These are phyloP conservation scores for Mollisia scopiformis DNA, from an alignment of 2,329 filamentous ascomycete species.

Conservation along the genomic window DNA sequence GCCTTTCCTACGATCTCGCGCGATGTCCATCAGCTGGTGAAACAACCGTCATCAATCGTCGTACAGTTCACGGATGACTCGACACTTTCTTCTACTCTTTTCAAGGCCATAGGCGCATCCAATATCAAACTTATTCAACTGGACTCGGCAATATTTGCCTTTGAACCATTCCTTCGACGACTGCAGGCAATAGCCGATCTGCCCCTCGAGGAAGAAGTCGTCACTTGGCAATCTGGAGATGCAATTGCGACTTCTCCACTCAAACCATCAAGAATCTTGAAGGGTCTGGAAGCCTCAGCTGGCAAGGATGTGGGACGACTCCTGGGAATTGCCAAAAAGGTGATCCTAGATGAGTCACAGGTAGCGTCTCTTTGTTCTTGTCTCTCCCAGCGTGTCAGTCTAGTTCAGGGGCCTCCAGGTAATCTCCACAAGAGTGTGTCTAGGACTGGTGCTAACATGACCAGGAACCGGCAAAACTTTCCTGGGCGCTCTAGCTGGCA, in stretches of 20 bases:
- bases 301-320: slow-evolving; percentile 37
- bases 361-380: slow-evolving; percentile 56
- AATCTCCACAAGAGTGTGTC: not conserved
- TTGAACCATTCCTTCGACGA: slow-evolving; percentile 65
- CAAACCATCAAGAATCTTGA: slow-evolving; percentile 29
- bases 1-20: slow-evolving; percentile 64
- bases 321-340: slow-evolving; percentile 34
- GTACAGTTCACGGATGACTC: slow-evolving; percentile 53
- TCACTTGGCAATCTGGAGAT: slow-evolving; percentile 40
- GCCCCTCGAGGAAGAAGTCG: slow-evolving; percentile 56
- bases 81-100: slow-evolving; percentile 50
- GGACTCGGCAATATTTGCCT: slow-evolving; percentile 69
- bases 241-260: slow-evolving; percentile 17
- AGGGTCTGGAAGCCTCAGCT: slow-evolving; percentile 24
- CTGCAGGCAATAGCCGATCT: slow-evolving; percentile 59
- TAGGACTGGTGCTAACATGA: slow-evolving; percentile 6
- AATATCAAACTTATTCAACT: slow-evolving; percentile 58
- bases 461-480: slow-evolving; percentile 76
- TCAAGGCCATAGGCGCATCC: slow-evolving; percentile 41
- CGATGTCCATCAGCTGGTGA: slow-evolving; percentile 48
- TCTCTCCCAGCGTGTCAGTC: slow-evolving; percentile 54
- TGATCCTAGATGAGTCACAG: slow-evolving; percentile 57
- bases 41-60: slow-evolving; percentile 48
- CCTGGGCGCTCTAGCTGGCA: slow-evolving; percentile 66
- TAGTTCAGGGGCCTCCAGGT: slow-evolving; percentile 74